These are phyloP conservation scores for Neurospora pannonica DNA, from an alignment of 495 filamentous ascomycete species.

Conservation along the genomic window DNA sequence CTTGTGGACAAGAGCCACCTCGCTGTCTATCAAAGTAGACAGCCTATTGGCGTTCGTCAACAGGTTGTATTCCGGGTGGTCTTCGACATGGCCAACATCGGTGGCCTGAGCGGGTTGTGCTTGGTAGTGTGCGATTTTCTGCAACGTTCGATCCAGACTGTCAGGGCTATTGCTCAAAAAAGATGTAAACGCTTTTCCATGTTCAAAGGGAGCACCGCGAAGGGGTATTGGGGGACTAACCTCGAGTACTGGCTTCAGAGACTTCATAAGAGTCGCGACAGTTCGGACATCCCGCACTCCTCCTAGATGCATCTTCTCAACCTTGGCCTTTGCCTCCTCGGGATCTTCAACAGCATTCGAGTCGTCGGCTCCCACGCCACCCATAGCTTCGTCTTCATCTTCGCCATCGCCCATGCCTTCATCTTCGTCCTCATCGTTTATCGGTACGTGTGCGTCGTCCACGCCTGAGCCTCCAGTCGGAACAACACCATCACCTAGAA, in stretches of 20 bases:
- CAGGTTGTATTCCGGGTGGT: slow-evolving; percentile 79
- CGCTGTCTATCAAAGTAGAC: slow-evolving; percentile 81
- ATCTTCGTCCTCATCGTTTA: slow-evolving; percentile 36
- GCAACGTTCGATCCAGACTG: slow-evolving; percentile 37
- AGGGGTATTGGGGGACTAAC: slow-evolving; percentile 40
- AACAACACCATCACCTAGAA: slow-evolving; percentile 22
- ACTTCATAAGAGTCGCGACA: slow-evolving; percentile 68
- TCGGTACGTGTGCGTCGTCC: slow-evolving; percentile 30
- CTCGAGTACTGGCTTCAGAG: slow-evolving; percentile 65
- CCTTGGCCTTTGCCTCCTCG: slow-evolving; percentile 59
- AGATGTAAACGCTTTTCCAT: slow-evolving; percentile 41
- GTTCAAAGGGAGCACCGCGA: slow-evolving; percentile 5
- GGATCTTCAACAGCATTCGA: slow-evolving; percentile 48
- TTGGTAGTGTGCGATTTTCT: slow-evolving; percentile 73
- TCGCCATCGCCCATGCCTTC: slow-evolving; percentile 37
- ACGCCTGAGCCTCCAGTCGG: background rate
- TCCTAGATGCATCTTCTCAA: slow-evolving; percentile 70
- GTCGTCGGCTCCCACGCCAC: slow-evolving; percentile 29
- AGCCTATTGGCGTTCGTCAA: slow-evolving; percentile 74
- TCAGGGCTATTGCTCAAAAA: slow-evolving; percentile 46
- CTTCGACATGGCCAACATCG: slow-evolving; percentile 67
- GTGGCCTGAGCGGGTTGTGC: slow-evolving; percentile 53
- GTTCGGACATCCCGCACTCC: slow-evolving; percentile 63
- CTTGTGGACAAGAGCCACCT: slow-evolving; percentile 91
- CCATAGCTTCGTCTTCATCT: slow-evolving; percentile 47